Percentiles rank a stretch among this genome's conserved stretches.
These are phyloP conservation scores for Spathaspora gorwiae DNA, from an alignment of 805 yeast species.

Conservation along the genomic window DNA sequence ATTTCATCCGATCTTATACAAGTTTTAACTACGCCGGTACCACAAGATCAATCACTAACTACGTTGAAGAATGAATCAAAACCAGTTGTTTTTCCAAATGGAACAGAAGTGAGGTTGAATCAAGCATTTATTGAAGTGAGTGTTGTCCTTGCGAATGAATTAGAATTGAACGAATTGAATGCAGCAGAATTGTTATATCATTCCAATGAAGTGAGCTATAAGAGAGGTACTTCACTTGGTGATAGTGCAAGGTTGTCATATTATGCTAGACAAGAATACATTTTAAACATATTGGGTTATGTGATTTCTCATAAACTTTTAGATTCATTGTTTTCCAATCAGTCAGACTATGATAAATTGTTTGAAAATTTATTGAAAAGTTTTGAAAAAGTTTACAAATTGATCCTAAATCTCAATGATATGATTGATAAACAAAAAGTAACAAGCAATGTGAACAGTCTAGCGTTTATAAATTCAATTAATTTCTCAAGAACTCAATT, in stretches of 20 bases:
- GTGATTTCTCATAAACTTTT: constrained; percentile 19
- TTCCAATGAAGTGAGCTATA: constrained; percentile 34
- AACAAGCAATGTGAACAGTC: constrained; percentile 46
- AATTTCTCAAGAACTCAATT: constrained; percentile 60
- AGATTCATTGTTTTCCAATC: constrained; percentile 16
- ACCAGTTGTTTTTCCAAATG: constrained; percentile 46
- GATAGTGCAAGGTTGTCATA: constrained; percentile 68
- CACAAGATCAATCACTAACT: constrained; percentile 44
- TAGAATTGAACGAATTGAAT: constrained; percentile 63
- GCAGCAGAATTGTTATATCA: constrained; percentile 64
- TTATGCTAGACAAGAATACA: constrained; percentile 64
- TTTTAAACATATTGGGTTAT: constrained; percentile 57
- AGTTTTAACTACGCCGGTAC: constrained; percentile 39
- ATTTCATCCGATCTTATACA: constrained; percentile 43
- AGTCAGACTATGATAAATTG: constrained; percentile 15
- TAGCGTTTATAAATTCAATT: constrained; percentile 33
- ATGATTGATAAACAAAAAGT: constrained; percentile 43
- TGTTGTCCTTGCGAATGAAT: constrained; percentile 49
- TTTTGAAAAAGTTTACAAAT: constrained; percentile 54
- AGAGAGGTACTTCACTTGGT: constrained; percentile 45
- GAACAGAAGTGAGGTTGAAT: constrained; percentile 58
- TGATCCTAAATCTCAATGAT: constrained; percentile 52
- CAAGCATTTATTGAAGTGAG: constrained; percentile 60
- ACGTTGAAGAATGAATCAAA: constrained; percentile 34
- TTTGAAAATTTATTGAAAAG: constrained; percentile 47